phyloP scores from a whole-genome alignment of 805 yeast species.

The Dipodascus geniculatus region DNA sequence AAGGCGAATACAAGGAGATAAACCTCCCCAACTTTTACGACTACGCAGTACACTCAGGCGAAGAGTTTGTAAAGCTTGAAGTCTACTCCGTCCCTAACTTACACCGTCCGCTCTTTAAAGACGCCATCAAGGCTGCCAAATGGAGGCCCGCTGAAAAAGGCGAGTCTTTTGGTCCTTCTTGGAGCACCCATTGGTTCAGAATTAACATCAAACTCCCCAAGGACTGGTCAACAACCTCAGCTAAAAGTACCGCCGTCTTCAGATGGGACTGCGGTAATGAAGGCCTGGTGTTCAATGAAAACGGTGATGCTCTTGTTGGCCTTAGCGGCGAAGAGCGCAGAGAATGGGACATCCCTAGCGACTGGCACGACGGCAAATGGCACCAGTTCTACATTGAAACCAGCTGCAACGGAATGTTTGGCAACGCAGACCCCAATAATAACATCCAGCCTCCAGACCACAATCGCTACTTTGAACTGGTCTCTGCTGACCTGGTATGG shows the following conservation, averaged over 20 bases:
- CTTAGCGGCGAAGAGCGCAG: constrained; percentile 77
- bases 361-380: constrained; percentile 39
- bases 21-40: constrained; percentile 79
- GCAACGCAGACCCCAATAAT: constrained; percentile 39
- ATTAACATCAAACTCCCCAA: constrained; percentile 53
- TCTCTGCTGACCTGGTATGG: constrained; percentile 63
- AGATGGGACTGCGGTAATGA: constrained; percentile 85
- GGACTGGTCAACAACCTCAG: constrained; percentile 38
- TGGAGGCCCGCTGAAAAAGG: constrained; percentile 39
- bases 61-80: constrained; percentile 41
- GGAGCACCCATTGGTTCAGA: constrained; percentile 95
- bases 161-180: constrained; percentile 80
- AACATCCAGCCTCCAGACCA: constrained; percentile 57
- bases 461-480: constrained; percentile 57
- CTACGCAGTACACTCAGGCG: constrained; percentile 38
- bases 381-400: constrained; percentile 74
- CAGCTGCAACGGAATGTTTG: constrained; percentile 92
- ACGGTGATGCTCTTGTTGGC: constrained; percentile 69
- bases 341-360: constrained; percentile 54
- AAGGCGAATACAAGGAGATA: constrained; percentile 62
- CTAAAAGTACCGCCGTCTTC: constrained; percentile 42
- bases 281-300: constrained; percentile 59
- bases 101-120: constrained; percentile 50
- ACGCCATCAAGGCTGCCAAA: constrained; percentile 43
- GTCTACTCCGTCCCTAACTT: constrained; percentile 68